phyloP scores from a whole-genome alignment of 2,329 filamentous ascomycete genomes.

The Xylariaceae sp. region DNA sequence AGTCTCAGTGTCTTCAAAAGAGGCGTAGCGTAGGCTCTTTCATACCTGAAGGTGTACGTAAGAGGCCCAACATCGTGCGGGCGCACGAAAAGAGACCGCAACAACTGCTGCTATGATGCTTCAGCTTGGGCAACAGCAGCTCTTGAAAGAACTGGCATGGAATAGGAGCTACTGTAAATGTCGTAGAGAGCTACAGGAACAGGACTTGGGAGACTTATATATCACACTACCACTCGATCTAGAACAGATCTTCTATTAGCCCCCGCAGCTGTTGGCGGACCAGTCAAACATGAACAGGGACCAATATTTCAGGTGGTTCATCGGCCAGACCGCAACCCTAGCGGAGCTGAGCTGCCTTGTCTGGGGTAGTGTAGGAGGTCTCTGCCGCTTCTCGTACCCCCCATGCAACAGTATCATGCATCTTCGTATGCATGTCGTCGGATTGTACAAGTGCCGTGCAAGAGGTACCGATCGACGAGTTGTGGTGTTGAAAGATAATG shows the following conservation, averaged over 20 bases:
- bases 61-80: conserved; percentile 21
- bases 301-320: not conserved
- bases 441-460: not conserved
- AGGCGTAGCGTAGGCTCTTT: not conserved
- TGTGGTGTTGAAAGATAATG: not conserved
- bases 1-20: not conserved
- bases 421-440: not conserved
- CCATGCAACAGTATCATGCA: not conserved
- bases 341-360: not conserved
- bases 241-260: not conserved
- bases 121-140: conserved; percentile 24
- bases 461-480: not conserved
- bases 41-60: conserved; percentile 19
- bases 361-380: not conserved
- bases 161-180: not conserved
- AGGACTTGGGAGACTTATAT: conserved; percentile 3
- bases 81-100: conserved; percentile 10
- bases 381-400: not conserved
- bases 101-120: conserved; percentile 16
- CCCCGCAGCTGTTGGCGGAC: not conserved
- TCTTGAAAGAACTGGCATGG: conserved; percentile 8
- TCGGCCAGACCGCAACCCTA: not conserved
- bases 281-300: not conserved
- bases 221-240: not conserved
- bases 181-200: not conserved